Base-by-base conservation (phyloP, 148 eudicot genomes). In the Drosera capensis region DNA sequence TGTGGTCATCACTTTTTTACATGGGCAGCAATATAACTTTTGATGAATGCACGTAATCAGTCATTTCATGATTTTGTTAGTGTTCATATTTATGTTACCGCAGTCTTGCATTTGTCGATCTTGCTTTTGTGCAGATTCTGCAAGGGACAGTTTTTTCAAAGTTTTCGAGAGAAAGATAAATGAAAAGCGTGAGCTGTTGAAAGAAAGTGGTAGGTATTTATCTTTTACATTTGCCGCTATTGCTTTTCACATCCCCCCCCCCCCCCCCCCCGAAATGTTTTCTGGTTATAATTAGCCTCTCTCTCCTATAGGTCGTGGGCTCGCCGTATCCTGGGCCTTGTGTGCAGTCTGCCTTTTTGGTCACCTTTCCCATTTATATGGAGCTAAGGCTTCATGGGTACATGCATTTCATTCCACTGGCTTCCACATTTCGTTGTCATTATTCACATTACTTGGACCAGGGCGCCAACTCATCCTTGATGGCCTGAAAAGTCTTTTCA, bases 341-440 rank as follows among this genome's bases (percentile, higher is more conserved):
- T 90, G 95, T 60, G 82, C 94, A 43, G 94, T 85, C 46, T 90
- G 99, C 64, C 71, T 85, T 31, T n/a, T 85, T 61, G 88, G 99
- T 18, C 99, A 90, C 54, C 66, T 74, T 49, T 81, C 99, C 42
- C 99, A 90, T 72, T 62, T 83, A 28, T 48, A 77, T 62, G 87
- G 99, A 56, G 77, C 86, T 7, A 85, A 76, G 49, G 95, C 85
- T 59, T 64, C 80, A 54, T 85, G 94, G 95, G 56, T 85, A 23
- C 87, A 85, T 74, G 80, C 75, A 49, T 64, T 85, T 36, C 95
- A 90, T 65, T 90, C 95, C 40, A 85, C 94, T 25, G 88, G 95
- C 40, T 90, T 90, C 52, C 99, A 90, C 63, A 50, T 90, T 56
- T 75, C 88, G 13, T 43, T 90, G 65, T 85, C 86, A 46, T 55